Evolutionary conservation across 148 eudicot species (phyloP).

Genomic region (Nepenthes gracilis): DNA sequence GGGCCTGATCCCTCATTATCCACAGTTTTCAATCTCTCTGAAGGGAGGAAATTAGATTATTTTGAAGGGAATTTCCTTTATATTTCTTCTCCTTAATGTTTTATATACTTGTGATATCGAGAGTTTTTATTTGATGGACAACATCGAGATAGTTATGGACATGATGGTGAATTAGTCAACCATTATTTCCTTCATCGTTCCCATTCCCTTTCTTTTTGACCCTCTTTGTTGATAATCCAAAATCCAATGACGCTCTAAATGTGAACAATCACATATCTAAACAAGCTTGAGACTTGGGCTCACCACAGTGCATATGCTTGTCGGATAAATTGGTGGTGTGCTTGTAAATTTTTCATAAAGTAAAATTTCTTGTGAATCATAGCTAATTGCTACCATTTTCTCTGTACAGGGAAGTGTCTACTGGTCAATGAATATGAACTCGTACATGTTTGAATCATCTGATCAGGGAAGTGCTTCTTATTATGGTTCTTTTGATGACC

Average conservation of each 20-base stretch:
- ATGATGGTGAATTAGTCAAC: no score
- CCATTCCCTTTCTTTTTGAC: no score
- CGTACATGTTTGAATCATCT: conserved; percentile 39
- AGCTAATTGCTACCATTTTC: conserved; percentile 2
- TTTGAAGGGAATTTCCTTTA: no score
- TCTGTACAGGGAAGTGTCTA: conserved; percentile 41
- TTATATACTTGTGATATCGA: no score
- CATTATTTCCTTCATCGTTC: not conserved
- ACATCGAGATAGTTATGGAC: no score
- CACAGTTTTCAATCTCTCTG: no score
- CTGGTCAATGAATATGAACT: conserved; percentile 58
- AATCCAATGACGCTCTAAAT: no score
- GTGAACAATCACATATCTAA: not conserved
- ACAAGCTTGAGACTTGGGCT: not conserved
- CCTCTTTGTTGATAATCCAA: no score
- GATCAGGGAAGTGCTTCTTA: conserved; percentile 40
- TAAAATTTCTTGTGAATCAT: not conserved
- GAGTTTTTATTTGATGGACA: no score
- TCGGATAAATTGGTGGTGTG: not conserved
- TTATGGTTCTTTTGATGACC: conserved; percentile 36
- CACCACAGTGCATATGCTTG: not conserved
- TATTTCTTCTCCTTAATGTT: no score
- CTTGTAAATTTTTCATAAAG: not conserved
- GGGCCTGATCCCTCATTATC: no score
- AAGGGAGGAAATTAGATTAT: no score